Conservation (phyloP, 306 rosid species). For the Abrus precatorius region DNA sequence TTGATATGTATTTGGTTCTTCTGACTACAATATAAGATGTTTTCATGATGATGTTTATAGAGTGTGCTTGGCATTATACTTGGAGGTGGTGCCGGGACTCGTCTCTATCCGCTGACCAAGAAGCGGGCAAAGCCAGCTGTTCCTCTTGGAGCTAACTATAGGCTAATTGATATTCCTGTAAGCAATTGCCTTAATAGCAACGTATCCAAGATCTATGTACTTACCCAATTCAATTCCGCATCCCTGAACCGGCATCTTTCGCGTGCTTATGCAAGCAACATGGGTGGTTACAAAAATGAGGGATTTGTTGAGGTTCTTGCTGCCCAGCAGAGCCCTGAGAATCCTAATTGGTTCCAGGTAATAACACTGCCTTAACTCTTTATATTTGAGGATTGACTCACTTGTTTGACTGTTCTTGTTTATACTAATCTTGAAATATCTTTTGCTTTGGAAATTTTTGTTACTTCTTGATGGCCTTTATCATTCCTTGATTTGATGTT, state of each 20-base stretch:
- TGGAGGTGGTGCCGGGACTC: conserved; percentile 99
- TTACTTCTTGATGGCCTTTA: conserved; percentile 3
- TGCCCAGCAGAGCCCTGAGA: conserved; percentile 99
- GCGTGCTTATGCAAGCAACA: conserved; percentile 94
- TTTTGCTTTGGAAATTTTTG: conserved; percentile 5
- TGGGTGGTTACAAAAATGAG: conserved; percentile 96
- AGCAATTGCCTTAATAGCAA: conserved; percentile 98
- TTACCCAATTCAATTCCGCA: conserved; percentile 97
- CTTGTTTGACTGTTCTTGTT: background rate
- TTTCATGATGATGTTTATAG: conserved; percentile 52
- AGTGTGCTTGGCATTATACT: conserved; percentile 95
- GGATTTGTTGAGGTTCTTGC: conserved; percentile 99
- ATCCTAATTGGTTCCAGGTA: conserved; percentile 99
- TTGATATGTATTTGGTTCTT: conserved; percentile 11
- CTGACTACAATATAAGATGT: conserved; percentile 18
- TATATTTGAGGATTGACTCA: background rate
- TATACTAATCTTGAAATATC: conserved; percentile 16
- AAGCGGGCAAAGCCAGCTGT: conserved; percentile 99
- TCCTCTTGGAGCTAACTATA: conserved; percentile 96
- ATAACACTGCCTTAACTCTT: conserved; percentile 17
- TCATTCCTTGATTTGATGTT: conserved; percentile 4
- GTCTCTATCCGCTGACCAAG: conserved; percentile 93
- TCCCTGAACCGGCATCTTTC: conserved; percentile 98
- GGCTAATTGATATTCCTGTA: conserved; percentile 96
- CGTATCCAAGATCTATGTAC: conserved; percentile 91